phyloP scores from a whole-genome alignment of 345 rosid genomes.

The Pelargonium nanum region DNA sequence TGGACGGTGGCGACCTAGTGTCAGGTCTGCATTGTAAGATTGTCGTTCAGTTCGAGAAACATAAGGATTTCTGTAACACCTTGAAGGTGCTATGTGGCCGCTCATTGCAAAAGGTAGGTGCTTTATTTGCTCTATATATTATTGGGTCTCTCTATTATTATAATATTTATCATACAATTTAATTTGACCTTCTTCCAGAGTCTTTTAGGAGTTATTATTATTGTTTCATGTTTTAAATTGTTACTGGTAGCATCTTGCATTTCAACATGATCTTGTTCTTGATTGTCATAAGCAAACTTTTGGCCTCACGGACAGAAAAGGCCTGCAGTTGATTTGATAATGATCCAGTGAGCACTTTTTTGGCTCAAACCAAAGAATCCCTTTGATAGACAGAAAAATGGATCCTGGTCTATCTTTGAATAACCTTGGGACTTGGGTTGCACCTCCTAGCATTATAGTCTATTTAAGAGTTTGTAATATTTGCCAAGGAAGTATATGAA shows the following conservation, averaged over 20 bases:
- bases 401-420: too few species aligned
- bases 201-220: background rate
- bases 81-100: slow-evolving; percentile 73
- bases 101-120: slow-evolving; percentile 67
- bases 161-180: background rate
- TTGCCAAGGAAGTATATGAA: too few species aligned
- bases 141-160: background rate
- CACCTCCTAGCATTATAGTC: too few species aligned
- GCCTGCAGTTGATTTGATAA: too few species aligned
- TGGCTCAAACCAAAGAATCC: too few species aligned
- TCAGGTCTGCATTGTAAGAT: slow-evolving; percentile 87
- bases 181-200: background rate
- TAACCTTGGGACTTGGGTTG: too few species aligned
- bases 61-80: slow-evolving; percentile 55
- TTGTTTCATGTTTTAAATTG: background rate
- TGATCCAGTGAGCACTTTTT: too few species aligned
- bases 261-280: background rate
- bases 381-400: too few species aligned
- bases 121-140: background rate
- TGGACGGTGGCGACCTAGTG: slow-evolving; percentile 36
- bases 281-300: background rate
- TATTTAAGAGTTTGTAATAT: too few species aligned
- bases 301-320: too few species aligned
- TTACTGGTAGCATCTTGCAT: background rate
- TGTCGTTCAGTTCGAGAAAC: slow-evolving; percentile 79